A percentile compares a stretch with the other conserved stretches of the same genome.
These are phyloP conservation scores for Ceratocystis papillata DNA, from an alignment of 2,329 filamentous ascomycete species.

Conservation along the genomic window DNA sequence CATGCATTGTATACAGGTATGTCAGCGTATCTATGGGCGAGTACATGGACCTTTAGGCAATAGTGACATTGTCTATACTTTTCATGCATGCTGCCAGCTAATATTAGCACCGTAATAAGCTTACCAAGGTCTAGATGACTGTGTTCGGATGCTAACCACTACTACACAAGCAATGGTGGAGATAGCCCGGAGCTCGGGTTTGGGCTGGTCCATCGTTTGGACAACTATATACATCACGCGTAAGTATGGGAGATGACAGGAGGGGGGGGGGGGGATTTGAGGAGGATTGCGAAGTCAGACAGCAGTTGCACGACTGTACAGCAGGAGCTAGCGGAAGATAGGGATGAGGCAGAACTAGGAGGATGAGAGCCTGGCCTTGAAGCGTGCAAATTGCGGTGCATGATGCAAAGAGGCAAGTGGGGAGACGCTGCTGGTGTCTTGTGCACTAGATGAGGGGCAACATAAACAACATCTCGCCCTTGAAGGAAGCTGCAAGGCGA, in stretches of 20 bases:
- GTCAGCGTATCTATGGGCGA: background rate
- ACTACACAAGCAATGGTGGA: background rate
- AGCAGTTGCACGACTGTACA: slow-evolving; percentile 3
- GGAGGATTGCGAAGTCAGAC: background rate
- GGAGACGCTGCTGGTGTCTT: background rate
- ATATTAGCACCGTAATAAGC: background rate
- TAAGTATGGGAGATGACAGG: background rate
- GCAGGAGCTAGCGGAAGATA: background rate
- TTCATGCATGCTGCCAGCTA: background rate
- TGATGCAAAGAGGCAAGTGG: background rate
- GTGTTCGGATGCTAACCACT: background rate
- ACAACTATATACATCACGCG: no score
- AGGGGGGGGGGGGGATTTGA: background rate
- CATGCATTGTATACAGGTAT: slow-evolving; percentile 6
- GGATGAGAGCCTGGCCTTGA: background rate
- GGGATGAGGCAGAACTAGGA: background rate
- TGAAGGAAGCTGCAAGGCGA: background rate
- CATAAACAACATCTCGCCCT: background rate
- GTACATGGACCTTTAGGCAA: background rate
- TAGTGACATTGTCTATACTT: slow-evolving; percentile 6
- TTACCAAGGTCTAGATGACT: background rate
- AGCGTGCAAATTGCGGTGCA: background rate
- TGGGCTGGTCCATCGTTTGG: background rate
- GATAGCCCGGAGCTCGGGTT: background rate
- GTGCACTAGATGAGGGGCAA: background rate